These are phyloP conservation scores for Arachnopeziza araneosa DNA, from an alignment of 2,329 filamentous ascomycete genomes.

Conservation along the genomic window DNA sequence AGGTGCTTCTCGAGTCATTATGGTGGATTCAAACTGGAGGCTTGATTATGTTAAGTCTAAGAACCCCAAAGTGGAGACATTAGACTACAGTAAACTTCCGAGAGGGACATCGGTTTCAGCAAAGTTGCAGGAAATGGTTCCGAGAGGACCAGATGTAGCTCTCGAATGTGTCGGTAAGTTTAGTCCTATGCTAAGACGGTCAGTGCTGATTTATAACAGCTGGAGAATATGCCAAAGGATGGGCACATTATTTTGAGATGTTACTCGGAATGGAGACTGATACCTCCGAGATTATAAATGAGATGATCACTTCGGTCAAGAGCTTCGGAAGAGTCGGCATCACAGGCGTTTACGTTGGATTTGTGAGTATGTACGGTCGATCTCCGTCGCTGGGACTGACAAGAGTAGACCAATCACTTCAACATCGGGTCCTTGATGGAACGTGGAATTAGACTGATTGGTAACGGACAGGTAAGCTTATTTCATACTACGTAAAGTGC, in stretches of 20 bases:
- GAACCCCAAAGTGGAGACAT: constrained; percentile 58
- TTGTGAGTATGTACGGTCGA: constrained; percentile 38
- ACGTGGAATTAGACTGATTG: constrained; percentile 73
- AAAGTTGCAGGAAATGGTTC: constrained; percentile 67
- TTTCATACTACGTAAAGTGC: too few relatives aligned
- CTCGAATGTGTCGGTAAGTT: constrained; percentile 52
- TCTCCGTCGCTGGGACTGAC: not conserved
- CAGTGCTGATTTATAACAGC: constrained; percentile 27
- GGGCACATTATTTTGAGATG: constrained; percentile 54
- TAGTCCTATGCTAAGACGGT: too few relatives aligned
- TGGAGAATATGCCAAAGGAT: constrained; percentile 57
- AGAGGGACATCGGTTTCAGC: constrained; percentile 56
- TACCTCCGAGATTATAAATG: constrained; percentile 73
- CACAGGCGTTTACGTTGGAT: constrained; percentile 64
- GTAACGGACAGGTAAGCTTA: constrained; percentile 45
- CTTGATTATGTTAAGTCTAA: constrained; percentile 62
- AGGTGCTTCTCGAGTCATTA: constrained; percentile 69
- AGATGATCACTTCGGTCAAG: constrained; percentile 70
- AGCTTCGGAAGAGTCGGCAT: constrained; percentile 71
- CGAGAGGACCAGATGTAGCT: constrained; percentile 54
- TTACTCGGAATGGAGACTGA: constrained; percentile 71
- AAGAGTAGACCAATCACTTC: constrained; percentile 3
- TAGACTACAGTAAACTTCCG: constrained; percentile 61
- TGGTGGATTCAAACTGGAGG: constrained; percentile 69
- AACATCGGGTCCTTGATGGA: constrained; percentile 66